Base-by-base conservation (phyloP, 345 rosid genomes). In the Moricandia arvensis region DNA sequence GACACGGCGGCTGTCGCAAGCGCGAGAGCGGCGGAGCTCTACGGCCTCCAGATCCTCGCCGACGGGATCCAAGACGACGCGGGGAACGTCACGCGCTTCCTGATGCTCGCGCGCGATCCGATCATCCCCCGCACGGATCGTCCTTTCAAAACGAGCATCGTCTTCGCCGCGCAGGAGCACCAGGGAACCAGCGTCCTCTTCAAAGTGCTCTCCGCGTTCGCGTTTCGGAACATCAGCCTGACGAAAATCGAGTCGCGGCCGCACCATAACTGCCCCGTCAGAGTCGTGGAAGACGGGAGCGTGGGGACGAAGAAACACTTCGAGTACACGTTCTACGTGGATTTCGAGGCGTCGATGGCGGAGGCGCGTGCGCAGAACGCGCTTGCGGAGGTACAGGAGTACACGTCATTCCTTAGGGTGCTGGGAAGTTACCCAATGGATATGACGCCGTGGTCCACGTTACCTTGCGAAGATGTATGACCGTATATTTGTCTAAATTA, bases 341-440 rank as follows among this genome's bases (percentile, higher is more conserved):
- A 92, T 77, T 95, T 95, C 38, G 99, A 95, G 62, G 99, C 99
- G 1, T 90, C 97, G 2, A 90, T 95, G 98, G 99, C 99, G 17
- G 98, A 95, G 43, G 80, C 81, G 16, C 85, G 98, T 63, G 98
- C 98, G 9, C 98, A 95, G 71, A 92, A 95, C 78, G 99, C 99
- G n/a, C 79, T 95, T 35, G 85, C 96, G 16, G 99, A 92, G 83
- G 98, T 95, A n/a, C 99, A 95, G 66, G 99, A 95, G 78, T 92
- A 89, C 88, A 92, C 99, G 21, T 95, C 99, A 6, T 95, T 95
- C 85, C 83, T 95, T 76, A 82, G 99, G 82, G 99, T 95, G 27
- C 73, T 95, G 73, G 99, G 99, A 9, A 95, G 99, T 63, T 95
- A 95, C 76, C 99, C 99, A 2, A 95, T 90, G 93, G 99, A 95